Percentiles rank a stretch among this genome's conserved stretches.
Evolutionary conservation across 2,329 filamentous ascomycete species (phyloP).

Genomic region (Fusarium sp.): DNA sequence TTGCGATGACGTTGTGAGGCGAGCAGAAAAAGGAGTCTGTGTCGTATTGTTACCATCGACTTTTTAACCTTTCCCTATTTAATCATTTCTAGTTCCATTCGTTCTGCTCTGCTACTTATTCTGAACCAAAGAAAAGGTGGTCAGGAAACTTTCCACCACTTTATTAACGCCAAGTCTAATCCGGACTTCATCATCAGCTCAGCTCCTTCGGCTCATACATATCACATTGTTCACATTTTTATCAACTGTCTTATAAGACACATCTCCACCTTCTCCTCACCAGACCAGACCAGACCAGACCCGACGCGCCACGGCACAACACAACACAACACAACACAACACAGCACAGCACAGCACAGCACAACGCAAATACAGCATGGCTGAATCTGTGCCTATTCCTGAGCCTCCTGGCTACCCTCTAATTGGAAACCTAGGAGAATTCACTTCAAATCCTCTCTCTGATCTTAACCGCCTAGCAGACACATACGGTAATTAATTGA

Average conservation of each 20-base stretch:
- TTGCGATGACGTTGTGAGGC: conserved; percentile 17
- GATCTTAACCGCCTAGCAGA: conserved; percentile 68
- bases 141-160: conserved; percentile 8
- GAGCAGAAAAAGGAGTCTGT: conserved; percentile 7
- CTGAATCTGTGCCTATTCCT: conserved; percentile 62
- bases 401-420: conserved; percentile 71
- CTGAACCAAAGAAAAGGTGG: background rate
- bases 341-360: conserved; percentile 40
- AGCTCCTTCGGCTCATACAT: background rate
- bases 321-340: background rate
- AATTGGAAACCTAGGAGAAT: conserved; percentile 71
- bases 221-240: conserved; percentile 1
- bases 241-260: background rate
- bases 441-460: conserved; percentile 66
- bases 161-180: conserved; percentile 2
- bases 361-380: conserved; percentile 38
- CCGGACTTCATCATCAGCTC: background rate
- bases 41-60: background rate
- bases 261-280: background rate
- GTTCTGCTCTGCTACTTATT: background rate
- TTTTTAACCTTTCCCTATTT: background rate
- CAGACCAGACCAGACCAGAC: background rate
- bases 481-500: conserved; percentile 65
- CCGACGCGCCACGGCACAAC: background rate
- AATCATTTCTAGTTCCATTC: background rate